Evolutionary conservation across 1,284 basidiomycete genomes (phyloP).

Genomic region (Cutaneotrichosporon sp.): DNA sequence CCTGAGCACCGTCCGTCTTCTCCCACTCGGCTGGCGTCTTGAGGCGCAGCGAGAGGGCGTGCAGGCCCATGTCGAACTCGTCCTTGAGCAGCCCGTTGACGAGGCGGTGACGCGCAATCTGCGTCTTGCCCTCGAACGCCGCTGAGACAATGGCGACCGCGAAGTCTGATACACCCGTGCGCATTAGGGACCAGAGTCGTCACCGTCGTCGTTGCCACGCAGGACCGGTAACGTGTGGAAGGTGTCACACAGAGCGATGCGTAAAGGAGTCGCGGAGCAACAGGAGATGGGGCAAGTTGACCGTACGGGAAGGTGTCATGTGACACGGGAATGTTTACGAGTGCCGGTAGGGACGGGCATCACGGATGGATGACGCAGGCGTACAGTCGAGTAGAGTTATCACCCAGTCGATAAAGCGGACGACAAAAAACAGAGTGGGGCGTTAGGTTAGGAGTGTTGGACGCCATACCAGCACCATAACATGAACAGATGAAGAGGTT

Average conservation of each 20-base stretch:
- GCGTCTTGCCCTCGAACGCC: slow-evolving; percentile 45
- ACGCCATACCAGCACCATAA: background rate
- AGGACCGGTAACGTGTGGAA: background rate
- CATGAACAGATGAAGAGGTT: background rate
- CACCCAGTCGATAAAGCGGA: background rate
- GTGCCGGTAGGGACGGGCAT: background rate
- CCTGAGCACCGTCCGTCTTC: slow-evolving; percentile 2
- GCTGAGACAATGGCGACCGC: slow-evolving; percentile 50
- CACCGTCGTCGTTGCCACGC: background rate
- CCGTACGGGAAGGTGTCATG: background rate
- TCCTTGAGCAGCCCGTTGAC: slow-evolving; percentile 52
- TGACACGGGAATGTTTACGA: background rate
- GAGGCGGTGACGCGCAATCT: slow-evolving; percentile 52
- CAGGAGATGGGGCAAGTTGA: background rate
- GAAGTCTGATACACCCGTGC: slow-evolving; percentile 43
- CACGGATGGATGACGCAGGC: background rate
- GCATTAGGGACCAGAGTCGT: background rate
- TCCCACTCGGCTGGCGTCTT: slow-evolving; percentile 53
- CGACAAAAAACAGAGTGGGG: background rate
- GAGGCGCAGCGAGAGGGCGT: slow-evolving; percentile 51
- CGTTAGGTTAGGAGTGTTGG: background rate
- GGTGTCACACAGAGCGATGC: background rate
- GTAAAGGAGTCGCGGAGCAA: background rate
- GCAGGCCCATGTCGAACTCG: slow-evolving; percentile 53
- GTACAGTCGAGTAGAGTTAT: background rate